A percentile compares a stretch with the other conserved stretches of the same genome.
Evolutionary conservation across 2,329 filamentous ascomycete species (phyloP).

Genomic region (Fusarium decemcellulare): DNA sequence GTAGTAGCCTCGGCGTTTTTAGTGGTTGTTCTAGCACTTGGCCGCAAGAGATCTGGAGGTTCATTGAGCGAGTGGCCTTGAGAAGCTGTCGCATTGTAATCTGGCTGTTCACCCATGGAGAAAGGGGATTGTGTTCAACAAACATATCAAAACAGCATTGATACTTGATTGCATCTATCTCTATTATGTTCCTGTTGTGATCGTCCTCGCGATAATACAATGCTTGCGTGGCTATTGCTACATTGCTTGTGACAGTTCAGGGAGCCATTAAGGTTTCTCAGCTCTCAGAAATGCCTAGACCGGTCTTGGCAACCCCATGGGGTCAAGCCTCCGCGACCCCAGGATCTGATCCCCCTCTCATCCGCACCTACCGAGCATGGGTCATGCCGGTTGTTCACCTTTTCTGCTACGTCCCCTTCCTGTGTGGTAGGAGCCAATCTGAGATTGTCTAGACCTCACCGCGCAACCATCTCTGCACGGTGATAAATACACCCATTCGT

Average conservation of each 20-base stretch:
- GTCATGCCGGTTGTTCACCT: background rate
- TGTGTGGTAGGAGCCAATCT: background rate
- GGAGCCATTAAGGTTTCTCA: background rate
- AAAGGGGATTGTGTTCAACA: background rate
- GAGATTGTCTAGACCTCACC: background rate
- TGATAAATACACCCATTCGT: constrained; percentile 6
- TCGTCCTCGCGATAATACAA: background rate
- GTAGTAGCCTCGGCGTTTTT: background rate
- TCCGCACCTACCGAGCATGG: constrained; percentile 1
- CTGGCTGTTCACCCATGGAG: background rate
- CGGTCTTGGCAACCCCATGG: constrained; percentile 6
- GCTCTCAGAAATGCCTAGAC: constrained; percentile 1
- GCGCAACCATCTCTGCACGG: background rate
- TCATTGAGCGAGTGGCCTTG: background rate
- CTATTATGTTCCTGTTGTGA: background rate
- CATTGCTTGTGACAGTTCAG: background rate
- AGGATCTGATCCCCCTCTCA: constrained; percentile 3
- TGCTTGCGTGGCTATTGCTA: background rate
- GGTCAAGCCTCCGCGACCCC: background rate
- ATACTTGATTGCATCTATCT: background rate
- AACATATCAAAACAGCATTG: background rate
- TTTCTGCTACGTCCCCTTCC: background rate
- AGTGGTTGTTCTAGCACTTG: background rate
- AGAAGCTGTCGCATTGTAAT: too few relatives aligned
- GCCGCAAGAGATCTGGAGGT: background rate